Evolutionary conservation across 768 basidiomycete species (phyloP).

Genomic region (Clitopilus hobsonii): DNA sequence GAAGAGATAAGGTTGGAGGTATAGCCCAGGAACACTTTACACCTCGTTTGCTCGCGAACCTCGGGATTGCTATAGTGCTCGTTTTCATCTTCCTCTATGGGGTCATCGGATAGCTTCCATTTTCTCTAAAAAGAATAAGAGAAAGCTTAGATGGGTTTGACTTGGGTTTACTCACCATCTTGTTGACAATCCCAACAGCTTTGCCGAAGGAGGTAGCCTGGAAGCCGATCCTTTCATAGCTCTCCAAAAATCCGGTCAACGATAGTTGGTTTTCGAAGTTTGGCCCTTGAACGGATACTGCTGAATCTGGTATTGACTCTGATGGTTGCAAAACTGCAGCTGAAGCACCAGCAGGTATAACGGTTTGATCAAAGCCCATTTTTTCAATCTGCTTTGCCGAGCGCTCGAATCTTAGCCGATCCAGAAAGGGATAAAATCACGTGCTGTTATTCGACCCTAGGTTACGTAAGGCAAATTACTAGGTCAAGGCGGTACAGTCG

Average conservation of each 20-base stretch:
- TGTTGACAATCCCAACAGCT: constrained; percentile 87
- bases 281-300: constrained; percentile 79
- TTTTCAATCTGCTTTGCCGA: neutral
- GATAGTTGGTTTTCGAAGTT: constrained; percentile 70
- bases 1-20: constrained; percentile 99
- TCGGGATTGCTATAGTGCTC: constrained; percentile 57
- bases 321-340: constrained; percentile 78
- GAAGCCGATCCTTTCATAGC: constrained; percentile 91
- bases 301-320: constrained; percentile 59
- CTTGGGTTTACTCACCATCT: constrained; percentile 61
- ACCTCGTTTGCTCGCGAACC: constrained; percentile 67
- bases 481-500: neutral
- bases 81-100: constrained; percentile 61
- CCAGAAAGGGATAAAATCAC: neutral
- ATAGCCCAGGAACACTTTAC: constrained; percentile 92
- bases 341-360: constrained; percentile 55
- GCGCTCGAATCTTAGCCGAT: neutral
- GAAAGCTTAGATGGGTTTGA: neutral
- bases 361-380: constrained; percentile 7
- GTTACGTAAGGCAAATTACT: neutral
- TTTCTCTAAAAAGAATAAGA: constrained; percentile 48
- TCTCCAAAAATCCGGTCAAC: constrained; percentile 64
- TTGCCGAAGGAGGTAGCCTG: constrained; percentile 91
- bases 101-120: constrained; percentile 89
- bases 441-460: neutral